A percentile compares a stretch with the other conserved stretches of the same genome.
phyloP scores from a whole-genome alignment of 345 rosid genomes.

The Rhizophora mangle region DNA sequence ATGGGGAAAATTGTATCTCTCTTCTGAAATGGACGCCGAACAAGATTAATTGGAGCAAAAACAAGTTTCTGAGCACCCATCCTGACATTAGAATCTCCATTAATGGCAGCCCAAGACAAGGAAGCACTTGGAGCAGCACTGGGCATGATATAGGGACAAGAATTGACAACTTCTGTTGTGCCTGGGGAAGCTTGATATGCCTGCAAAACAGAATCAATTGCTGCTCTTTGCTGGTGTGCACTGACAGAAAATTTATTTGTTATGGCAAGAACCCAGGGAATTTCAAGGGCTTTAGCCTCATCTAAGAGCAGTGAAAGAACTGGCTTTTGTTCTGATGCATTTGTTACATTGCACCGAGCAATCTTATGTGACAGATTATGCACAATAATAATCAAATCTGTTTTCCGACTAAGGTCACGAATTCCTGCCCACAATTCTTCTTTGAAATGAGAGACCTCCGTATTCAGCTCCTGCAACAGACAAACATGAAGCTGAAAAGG shows the following conservation, averaged over 20 bases:
- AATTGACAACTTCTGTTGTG: conserved; percentile 68
- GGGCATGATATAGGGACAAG: conserved; percentile 82
- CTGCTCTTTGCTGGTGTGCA: conserved; percentile 85
- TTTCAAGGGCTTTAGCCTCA: conserved; percentile 89
- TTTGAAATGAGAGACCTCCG: conserved; percentile 69
- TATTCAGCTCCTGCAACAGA: conserved; percentile 56
- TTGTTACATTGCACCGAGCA: conserved; percentile 53
- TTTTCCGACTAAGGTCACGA: conserved; percentile 66
- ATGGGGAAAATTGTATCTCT: conserved; percentile 67
- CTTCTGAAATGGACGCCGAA: conserved; percentile 70
- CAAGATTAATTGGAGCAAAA: conserved; percentile 65
- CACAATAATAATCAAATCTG: conserved; percentile 82
- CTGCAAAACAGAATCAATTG: conserved; percentile 70
- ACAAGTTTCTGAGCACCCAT: conserved; percentile 55
- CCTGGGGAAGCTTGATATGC: conserved; percentile 72
- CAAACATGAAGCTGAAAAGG: not conserved
- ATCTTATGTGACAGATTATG: conserved; percentile 91
- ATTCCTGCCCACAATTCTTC: conserved; percentile 93
- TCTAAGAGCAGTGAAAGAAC: conserved; percentile 75
- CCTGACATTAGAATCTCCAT: conserved; percentile 45
- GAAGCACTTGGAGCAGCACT: conserved; percentile 60
- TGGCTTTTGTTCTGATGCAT: conserved; percentile 55
- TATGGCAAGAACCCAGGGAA: conserved; percentile 94
- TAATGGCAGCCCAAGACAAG: conserved; percentile 60
- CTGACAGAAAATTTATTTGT: conserved; percentile 97